Evolutionary conservation across 2,329 filamentous ascomycete genomes (phyloP).

Genomic region (Dothistroma pini): DNA sequence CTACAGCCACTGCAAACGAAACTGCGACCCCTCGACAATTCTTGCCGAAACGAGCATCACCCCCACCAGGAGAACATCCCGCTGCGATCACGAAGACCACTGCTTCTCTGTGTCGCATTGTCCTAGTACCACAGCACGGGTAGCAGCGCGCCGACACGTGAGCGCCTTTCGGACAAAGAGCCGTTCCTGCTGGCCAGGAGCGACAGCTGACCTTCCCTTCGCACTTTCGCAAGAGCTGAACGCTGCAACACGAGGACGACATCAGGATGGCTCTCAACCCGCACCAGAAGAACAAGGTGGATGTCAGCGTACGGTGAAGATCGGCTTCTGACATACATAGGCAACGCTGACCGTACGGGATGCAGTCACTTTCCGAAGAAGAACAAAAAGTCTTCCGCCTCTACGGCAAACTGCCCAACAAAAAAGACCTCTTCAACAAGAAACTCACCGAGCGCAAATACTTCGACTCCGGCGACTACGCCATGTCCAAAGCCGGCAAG

Average conservation of each 20-base stretch:
- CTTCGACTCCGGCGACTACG: slow-evolving; percentile 93
- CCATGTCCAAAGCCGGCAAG: slow-evolving; percentile 93
- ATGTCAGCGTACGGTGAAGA: slow-evolving; percentile 74
- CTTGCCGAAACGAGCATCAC: neutral
- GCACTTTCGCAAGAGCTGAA: neutral
- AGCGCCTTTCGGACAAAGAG: neutral
- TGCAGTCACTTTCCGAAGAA: slow-evolving; percentile 82
- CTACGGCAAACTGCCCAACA: slow-evolving; percentile 96
- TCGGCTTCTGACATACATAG: neutral
- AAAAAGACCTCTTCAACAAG: slow-evolving; percentile 95
- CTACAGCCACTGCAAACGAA: neutral
- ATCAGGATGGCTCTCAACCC: slow-evolving; percentile 64
- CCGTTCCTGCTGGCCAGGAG: slow-evolving; percentile 4
- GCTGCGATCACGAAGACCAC: neutral
- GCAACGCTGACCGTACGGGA: slow-evolving; percentile 6
- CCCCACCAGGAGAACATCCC: neutral
- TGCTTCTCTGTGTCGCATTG: neutral
- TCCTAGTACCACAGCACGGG: neutral
- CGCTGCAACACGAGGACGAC: neutral
- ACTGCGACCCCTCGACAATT: neutral
- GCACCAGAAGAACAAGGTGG: slow-evolving; percentile 97
- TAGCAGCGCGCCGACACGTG: neutral
- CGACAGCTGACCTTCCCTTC: neutral
- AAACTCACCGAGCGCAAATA: slow-evolving; percentile 99
- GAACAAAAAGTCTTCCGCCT: slow-evolving; percentile 96